Conservation (phyloP, 768 basidiomycete species). For the Suillus lakei region DNA sequence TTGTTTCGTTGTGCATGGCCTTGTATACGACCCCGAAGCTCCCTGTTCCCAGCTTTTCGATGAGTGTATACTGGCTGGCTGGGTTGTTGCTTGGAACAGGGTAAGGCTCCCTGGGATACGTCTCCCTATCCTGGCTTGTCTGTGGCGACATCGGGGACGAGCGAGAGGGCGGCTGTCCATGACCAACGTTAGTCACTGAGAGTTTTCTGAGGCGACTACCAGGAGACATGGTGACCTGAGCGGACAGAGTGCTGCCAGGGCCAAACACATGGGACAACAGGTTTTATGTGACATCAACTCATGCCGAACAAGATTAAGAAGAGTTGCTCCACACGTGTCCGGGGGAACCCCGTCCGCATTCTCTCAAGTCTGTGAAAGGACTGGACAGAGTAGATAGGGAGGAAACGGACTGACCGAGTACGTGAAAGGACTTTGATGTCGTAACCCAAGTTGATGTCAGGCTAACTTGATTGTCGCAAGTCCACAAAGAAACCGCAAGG, state of each 20-base stretch:
- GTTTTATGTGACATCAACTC: conserved; percentile 15
- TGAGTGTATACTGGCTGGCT: conserved; percentile 86
- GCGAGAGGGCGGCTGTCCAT: conserved; percentile 35
- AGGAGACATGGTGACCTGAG: conserved; percentile 48
- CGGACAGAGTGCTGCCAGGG: conserved; percentile 15
- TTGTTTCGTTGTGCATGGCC: conserved; percentile 92
- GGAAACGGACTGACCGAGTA: neutral
- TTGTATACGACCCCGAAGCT: conserved; percentile 98
- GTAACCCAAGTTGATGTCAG: neutral
- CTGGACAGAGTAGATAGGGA: neutral
- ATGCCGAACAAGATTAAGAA: conserved; percentile 19
- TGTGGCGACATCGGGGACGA: conserved; percentile 57
- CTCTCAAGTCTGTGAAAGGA: conserved; percentile 1
- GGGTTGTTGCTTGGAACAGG: conserved; percentile 81
- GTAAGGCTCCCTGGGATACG: conserved; percentile 58
- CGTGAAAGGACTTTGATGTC: neutral
- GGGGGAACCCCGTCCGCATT: conserved; percentile 3
- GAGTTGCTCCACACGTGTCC: conserved; percentile 31
- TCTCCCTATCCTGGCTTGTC: conserved; percentile 42
- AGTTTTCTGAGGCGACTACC: conserved; percentile 43
- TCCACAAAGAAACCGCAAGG: neutral
- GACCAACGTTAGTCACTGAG: conserved; percentile 41
- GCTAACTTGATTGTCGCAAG: neutral
- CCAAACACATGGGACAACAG: conserved; percentile 22
- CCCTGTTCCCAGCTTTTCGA: conserved; percentile 97